These are phyloP conservation scores for Penicillium sp. DNA, from an alignment of 2,329 filamentous ascomycete species.

Conservation along the genomic window DNA sequence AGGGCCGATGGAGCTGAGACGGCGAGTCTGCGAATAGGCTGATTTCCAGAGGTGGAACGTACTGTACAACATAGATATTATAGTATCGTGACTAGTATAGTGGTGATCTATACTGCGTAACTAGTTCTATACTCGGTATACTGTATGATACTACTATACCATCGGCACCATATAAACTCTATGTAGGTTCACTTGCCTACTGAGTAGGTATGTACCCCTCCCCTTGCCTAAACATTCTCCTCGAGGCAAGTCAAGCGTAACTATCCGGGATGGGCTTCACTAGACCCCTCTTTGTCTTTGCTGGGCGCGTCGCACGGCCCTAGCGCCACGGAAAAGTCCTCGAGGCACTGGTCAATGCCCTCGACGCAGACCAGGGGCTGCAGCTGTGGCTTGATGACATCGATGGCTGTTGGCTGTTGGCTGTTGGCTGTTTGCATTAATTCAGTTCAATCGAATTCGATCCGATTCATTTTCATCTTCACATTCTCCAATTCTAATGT, in stretches of 20 bases:
- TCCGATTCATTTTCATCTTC: background rate
- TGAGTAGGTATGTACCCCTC: too few relatives aligned
- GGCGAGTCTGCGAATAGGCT: constrained; percentile 13
- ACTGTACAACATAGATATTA: too few relatives aligned
- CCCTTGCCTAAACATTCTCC: too few relatives aligned
- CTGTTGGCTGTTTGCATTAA: too few relatives aligned
- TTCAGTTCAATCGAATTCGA: too few relatives aligned
- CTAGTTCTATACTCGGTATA: too few relatives aligned
- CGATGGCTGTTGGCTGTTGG: constrained; percentile 14
- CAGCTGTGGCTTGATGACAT: constrained; percentile 16
- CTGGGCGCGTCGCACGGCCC: constrained; percentile 1
- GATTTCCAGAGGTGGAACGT: constrained; percentile 6
- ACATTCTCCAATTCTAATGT: background rate
- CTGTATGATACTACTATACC: too few relatives aligned
- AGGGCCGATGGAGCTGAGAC: background rate
- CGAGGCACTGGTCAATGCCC: constrained; percentile 3
- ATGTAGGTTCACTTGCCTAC: too few relatives aligned
- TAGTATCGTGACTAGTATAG: too few relatives aligned
- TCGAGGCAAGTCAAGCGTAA: constrained; percentile 1
- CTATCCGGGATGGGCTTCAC: constrained; percentile 1
- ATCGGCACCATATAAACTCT: too few relatives aligned
- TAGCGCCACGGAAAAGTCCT: background rate
- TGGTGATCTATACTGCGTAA: too few relatives aligned
- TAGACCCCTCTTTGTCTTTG: constrained; percentile 3
- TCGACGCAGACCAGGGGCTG: background rate